Evolutionary conservation across 2,329 filamentous ascomycete genomes (phyloP), one percentile per base, ranked within the genome.

Genomic region (Macrophomina phaseolina): DNA sequence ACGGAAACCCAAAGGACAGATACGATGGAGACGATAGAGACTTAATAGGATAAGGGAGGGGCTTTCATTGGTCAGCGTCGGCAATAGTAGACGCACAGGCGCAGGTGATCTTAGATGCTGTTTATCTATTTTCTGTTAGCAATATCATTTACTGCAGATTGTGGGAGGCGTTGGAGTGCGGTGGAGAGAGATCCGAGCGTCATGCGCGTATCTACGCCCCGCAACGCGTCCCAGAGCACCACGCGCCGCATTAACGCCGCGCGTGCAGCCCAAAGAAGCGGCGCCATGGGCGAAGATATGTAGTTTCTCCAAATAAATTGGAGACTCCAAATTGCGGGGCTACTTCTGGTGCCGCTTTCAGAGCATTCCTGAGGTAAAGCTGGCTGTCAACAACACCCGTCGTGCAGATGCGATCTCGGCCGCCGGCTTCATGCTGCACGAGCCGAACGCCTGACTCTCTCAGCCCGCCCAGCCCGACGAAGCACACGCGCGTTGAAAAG

Each of bases 331-430:
- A n/a, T 9, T 5, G 12, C 55, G 55, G 55, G 6, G 23, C 42
- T 36, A 61, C 28, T 34, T 61, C 16, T 61, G n/a, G 56, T 38
- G 11, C 4, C 42, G 30, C 1, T 16, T 48, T 28, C 42, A 34
- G 28, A 12, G 16, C 53, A 8, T 23, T 23, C 16, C n/a, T 58
- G 38, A 45, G 55, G 55, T 58, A 45, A 58, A 32, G 55, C 56
- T 61, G 30, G 56, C 56, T 61, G 56, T 61, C 56, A 61, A 30
- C 56, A 48, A 34, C 56, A 61, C 28, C 23, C 42, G 56, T 28
- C 42, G 28, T 34, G 56, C 56, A 36, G 42, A 48, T 48, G 56
- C 56, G 56, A 48, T 48, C 45, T 48, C 56, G 56, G 56, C 56
- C 7, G 42, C 56, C 56, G 56, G 56, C 56, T 46, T 61, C 42